phyloP scores from a whole-genome alignment of 352 stramenopile species.

The Globisporangium alternatum region DNA sequence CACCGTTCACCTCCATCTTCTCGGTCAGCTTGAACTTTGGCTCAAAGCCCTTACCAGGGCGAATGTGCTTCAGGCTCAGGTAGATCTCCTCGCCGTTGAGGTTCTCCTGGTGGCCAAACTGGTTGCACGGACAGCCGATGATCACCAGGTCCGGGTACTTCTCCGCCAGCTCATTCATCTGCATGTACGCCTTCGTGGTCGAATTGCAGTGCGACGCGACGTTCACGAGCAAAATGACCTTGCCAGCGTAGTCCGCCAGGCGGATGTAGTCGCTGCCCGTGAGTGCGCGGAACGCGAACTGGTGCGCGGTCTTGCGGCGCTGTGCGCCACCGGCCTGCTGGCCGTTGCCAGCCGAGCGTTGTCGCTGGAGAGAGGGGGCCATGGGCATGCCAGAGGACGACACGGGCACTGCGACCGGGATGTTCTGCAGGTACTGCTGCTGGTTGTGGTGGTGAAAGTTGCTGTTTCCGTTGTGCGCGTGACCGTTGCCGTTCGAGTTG shows the following conservation, averaged over 20 bases:
- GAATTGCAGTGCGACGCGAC: slow-evolving; percentile 83
- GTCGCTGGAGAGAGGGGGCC: slow-evolving; percentile 29
- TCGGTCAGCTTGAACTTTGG: slow-evolving; percentile 72
- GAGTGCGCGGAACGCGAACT: slow-evolving; percentile 76
- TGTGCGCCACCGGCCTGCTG: slow-evolving; percentile 4
- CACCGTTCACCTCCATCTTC: slow-evolving; percentile 79
- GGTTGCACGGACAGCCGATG: slow-evolving; percentile 76
- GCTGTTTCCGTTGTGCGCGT: slow-evolving; percentile 3
- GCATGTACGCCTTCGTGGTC: slow-evolving; percentile 64
- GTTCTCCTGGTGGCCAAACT: slow-evolving; percentile 84
- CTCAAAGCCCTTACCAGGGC: slow-evolving; percentile 66
- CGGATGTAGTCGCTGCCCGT: slow-evolving; percentile 56
- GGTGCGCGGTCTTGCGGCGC: slow-evolving; percentile 62
- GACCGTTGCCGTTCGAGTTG: slow-evolving; percentile 1
- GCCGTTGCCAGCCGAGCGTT: slow-evolving; percentile 17
- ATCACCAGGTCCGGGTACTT: slow-evolving; percentile 67
- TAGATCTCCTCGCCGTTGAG: slow-evolving; percentile 78
- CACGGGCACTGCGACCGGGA: slow-evolving; percentile 59
- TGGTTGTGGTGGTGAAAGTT: slow-evolving; percentile 25
- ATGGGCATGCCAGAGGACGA: slow-evolving; percentile 18
- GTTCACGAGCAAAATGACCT: slow-evolving; percentile 70
- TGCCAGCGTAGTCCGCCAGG: slow-evolving; percentile 62
- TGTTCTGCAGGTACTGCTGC: slow-evolving; percentile 45
- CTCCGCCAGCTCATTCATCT: slow-evolving; percentile 66
- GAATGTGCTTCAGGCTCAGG: slow-evolving; percentile 68